Percentiles rank a stretch among this genome's conserved stretches.
These are phyloP conservation scores for Cordia subcordata DNA, from an alignment of 257 asterid species.

Conservation along the genomic window DNA sequence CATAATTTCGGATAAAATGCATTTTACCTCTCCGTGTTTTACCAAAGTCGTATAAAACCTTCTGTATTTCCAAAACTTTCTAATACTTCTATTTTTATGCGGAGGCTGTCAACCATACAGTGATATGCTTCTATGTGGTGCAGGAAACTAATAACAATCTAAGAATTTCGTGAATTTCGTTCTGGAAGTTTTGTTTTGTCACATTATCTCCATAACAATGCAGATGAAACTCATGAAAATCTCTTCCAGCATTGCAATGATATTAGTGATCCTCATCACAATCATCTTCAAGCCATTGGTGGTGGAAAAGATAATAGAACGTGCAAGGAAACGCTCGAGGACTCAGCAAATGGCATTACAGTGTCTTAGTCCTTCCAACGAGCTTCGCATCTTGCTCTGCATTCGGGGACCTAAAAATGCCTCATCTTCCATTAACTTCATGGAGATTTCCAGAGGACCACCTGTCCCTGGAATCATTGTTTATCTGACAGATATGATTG, in stretches of 20 bases:
- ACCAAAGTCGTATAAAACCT: too few species aligned
- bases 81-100: not conserved
- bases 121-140: too few species aligned
- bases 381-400: constrained; percentile 62
- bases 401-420: constrained; percentile 48
- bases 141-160: too few species aligned
- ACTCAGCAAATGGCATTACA: constrained; percentile 85
- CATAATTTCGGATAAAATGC: too few species aligned
- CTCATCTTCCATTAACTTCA: constrained; percentile 51
- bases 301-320: constrained; percentile 59
- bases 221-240: constrained; percentile 51
- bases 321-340: constrained; percentile 77
- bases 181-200: not conserved
- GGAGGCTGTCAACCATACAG: too few species aligned
- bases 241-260: constrained; percentile 59
- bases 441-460: constrained; percentile 65
- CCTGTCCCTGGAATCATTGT: constrained; percentile 67
- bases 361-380: constrained; percentile 50
- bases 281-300: constrained; percentile 64
- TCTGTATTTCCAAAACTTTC: too few species aligned
- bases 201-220: constrained; percentile 10
- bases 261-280: constrained; percentile 53
- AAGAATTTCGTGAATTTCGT: too few species aligned
- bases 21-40: too few species aligned
- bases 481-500: constrained; percentile 71